phyloP scores from a whole-genome alignment of 2,329 filamentous ascomycete genomes.

The Colletotrichum ledebouriae region DNA sequence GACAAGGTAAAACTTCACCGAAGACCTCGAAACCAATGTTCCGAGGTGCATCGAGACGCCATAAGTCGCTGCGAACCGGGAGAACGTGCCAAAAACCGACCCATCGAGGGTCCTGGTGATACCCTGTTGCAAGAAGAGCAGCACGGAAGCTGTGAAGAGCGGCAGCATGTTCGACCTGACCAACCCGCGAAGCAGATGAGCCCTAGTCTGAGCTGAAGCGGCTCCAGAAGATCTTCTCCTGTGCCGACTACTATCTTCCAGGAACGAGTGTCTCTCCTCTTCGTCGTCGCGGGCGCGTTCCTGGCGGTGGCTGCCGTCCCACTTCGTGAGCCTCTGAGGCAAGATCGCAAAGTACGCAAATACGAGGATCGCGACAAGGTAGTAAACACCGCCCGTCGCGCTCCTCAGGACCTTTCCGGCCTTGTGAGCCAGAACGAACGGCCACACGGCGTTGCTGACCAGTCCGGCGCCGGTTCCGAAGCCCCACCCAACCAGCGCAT shows the following conservation, averaged over 20 bases:
- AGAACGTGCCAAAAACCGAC: conserved; percentile 46
- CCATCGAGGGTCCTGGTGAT: conserved; percentile 48
- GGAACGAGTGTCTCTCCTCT: conserved; percentile 34
- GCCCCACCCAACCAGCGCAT: conserved; percentile 53
- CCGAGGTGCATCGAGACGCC: conserved; percentile 49
- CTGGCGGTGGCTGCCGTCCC: conserved; percentile 36
- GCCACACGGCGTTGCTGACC: conserved; percentile 48
- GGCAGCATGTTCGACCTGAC: conserved; percentile 47
- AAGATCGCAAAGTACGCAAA: conserved; percentile 49
- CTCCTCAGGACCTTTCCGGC: conserved; percentile 47
- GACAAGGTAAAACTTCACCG: conserved; percentile 43
- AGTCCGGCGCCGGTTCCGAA: conserved; percentile 50
- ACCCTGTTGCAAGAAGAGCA: conserved; percentile 47
- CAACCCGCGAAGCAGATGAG: conserved; percentile 39
- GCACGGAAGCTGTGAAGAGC: conserved; percentile 45
- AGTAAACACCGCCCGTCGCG: conserved; percentile 48
- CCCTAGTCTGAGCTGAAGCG: conserved; percentile 39
- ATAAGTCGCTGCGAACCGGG: conserved; percentile 48
- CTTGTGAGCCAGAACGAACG: conserved; percentile 49
- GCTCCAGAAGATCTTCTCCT: conserved; percentile 1
- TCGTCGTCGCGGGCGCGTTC: conserved; percentile 35
- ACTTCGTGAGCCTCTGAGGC: conserved; percentile 36
- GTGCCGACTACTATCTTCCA: neutral
- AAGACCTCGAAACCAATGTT: conserved; percentile 46
- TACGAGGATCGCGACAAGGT: conserved; percentile 47